These are phyloP conservation scores for Ceratobasidium sp. DNA, from an alignment of 1,284 basidiomycete genomes.

Conservation along the genomic window DNA sequence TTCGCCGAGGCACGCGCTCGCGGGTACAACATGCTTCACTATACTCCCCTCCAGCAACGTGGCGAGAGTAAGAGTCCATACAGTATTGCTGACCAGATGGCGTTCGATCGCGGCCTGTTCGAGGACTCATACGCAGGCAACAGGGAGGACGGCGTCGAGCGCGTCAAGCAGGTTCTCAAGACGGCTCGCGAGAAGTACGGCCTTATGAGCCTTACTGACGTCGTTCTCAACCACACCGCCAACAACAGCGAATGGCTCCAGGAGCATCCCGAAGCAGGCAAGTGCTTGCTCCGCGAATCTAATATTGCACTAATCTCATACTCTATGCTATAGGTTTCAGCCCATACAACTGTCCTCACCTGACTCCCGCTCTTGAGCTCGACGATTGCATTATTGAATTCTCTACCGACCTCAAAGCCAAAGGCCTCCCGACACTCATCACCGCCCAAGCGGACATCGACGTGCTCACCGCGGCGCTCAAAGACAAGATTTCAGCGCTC, in stretches of 20 bases:
- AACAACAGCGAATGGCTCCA: constrained; percentile 92
- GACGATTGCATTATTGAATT: constrained; percentile 88
- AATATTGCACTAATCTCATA: not conserved
- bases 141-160: constrained; percentile 66
- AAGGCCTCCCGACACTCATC: constrained; percentile 80
- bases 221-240: constrained; percentile 96
- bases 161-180: constrained; percentile 74
- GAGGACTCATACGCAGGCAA: constrained; percentile 61
- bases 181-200: constrained; percentile 87
- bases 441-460: constrained; percentile 77
- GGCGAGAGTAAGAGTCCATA: constrained; percentile 92
- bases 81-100: constrained; percentile 87
- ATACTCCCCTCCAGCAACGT: constrained; percentile 91
- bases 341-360: constrained; percentile 88
- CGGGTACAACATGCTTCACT: constrained; percentile 97
- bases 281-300: constrained; percentile 51
- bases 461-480: constrained; percentile 73
- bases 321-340: constrained; percentile 79
- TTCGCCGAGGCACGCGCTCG: constrained; percentile 86
- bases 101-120: constrained; percentile 84
- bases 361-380: constrained; percentile 88
- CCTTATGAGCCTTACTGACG: constrained; percentile 88
- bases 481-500: constrained; percentile 71
- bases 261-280: constrained; percentile 94
- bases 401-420: constrained; percentile 72